Percentiles rank a stretch among this genome's conserved stretches.
phyloP scores from a whole-genome alignment of 257 asterid genomes.

The Ilex aquifolium region DNA sequence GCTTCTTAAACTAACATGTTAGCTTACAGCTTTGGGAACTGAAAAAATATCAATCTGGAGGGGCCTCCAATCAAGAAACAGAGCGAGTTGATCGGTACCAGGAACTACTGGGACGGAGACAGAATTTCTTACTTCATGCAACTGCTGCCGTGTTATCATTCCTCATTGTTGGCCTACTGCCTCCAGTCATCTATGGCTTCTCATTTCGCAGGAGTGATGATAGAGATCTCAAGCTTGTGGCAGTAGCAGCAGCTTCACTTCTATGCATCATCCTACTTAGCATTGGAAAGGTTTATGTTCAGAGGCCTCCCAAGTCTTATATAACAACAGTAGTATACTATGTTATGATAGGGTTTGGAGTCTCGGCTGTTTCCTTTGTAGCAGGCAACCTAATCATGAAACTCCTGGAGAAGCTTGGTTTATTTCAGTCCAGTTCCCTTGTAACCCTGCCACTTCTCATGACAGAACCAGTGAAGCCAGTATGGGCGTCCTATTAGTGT shows the following conservation, averaged over 20 bases:
- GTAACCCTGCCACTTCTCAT: slow-evolving; percentile 16
- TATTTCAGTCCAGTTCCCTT: slow-evolving; percentile 38
- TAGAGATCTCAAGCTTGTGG: slow-evolving; percentile 61
- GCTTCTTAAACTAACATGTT: background rate
- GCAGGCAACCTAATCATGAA: slow-evolving; percentile 49
- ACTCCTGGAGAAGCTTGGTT: slow-evolving; percentile 49
- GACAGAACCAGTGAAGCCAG: slow-evolving; percentile 17
- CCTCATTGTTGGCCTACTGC: slow-evolving; percentile 56
- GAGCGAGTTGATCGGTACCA: slow-evolving; percentile 49
- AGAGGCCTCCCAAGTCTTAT: slow-evolving; percentile 54
- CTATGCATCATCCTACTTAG: slow-evolving; percentile 46
- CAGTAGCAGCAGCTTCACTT: slow-evolving; percentile 54
- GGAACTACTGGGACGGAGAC: slow-evolving; percentile 59
- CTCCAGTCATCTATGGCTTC: slow-evolving; percentile 61
- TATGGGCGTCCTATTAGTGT: slow-evolving; percentile 43
- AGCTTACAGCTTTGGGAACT: slow-evolving; percentile 72
- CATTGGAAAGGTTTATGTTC: slow-evolving; percentile 43
- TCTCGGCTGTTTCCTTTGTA: slow-evolving; percentile 55
- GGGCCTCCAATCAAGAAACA: slow-evolving; percentile 25
- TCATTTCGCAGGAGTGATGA: slow-evolving; percentile 54
- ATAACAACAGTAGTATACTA: slow-evolving; percentile 38
- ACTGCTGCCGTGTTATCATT: slow-evolving; percentile 46
- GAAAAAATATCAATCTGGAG: slow-evolving; percentile 29
- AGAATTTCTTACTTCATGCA: slow-evolving; percentile 58
- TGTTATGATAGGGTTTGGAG: slow-evolving; percentile 45